These are phyloP conservation scores for Leccinum boreale DNA, from an alignment of 768 basidiomycete genomes.

Conservation along the genomic window DNA sequence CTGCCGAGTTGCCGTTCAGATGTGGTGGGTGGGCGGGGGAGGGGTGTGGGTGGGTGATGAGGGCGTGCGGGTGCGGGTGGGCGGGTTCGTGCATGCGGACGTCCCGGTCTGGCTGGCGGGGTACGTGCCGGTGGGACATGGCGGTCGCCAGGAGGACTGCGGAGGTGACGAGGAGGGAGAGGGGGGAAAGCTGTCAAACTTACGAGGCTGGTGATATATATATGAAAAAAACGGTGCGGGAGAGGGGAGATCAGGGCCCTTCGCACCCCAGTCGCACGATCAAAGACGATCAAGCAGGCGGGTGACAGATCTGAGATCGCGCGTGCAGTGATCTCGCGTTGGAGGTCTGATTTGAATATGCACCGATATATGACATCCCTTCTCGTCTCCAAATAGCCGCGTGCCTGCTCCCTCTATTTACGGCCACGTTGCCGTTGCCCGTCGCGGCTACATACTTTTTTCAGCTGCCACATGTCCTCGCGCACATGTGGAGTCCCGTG, in stretches of 20 bases:
- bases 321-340: conserved; percentile 37
- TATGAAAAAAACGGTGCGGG: conserved; percentile 40
- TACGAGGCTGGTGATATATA: conserved; percentile 54
- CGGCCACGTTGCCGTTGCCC: conserved; percentile 47
- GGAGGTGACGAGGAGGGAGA: conserved; percentile 41
- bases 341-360: conserved; percentile 37
- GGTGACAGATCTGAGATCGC: conserved; percentile 37
- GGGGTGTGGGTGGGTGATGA: conserved; percentile 41
- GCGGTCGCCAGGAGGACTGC: conserved; percentile 27
- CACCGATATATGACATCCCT: conserved; percentile 29
- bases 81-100: conserved; percentile 60
- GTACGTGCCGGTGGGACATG: conserved; percentile 62
- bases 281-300: conserved; percentile 55
- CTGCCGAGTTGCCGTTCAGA: conserved; percentile 49
- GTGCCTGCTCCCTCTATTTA: conserved; percentile 46
- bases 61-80: conserved; percentile 39
- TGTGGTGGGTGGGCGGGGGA: conserved; percentile 38
- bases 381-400: conserved; percentile 50
- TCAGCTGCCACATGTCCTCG: conserved; percentile 33
- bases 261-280: conserved; percentile 54
- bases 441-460: conserved; percentile 37
- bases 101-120: conserved; percentile 60
- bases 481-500: conserved; percentile 33
- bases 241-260: conserved; percentile 43
- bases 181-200: conserved; percentile 45